Evolutionary conservation across 768 basidiomycete genomes (phyloP).

Genomic region (Clavulina sp.): DNA sequence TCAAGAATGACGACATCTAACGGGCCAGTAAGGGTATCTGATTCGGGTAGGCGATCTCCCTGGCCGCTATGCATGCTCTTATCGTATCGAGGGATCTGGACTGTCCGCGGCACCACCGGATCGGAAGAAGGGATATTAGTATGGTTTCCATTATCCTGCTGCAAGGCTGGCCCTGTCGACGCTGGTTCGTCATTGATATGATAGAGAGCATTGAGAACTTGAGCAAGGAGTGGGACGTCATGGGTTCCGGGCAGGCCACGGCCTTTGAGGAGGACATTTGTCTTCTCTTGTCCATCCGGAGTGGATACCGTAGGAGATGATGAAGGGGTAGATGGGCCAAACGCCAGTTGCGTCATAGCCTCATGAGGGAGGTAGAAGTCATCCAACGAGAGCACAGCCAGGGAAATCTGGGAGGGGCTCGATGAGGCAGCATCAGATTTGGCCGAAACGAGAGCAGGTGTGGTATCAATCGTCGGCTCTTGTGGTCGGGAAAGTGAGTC

Average conservation of each 20-base stretch:
- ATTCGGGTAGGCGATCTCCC: constrained; percentile 55
- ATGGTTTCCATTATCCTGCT: too few species aligned
- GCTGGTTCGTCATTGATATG: constrained; percentile 19
- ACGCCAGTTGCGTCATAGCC: constrained; percentile 23
- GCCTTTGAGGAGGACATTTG: constrained; percentile 54
- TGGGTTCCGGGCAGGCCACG: constrained; percentile 92
- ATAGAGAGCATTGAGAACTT: constrained; percentile 34
- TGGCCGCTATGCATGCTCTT: constrained; percentile 67
- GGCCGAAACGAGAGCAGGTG: too few species aligned
- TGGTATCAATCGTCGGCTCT: too few species aligned
- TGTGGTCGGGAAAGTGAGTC: constrained; percentile 11
- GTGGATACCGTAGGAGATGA: too few species aligned
- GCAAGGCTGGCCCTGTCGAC: too few species aligned
- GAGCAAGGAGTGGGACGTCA: constrained; percentile 48
- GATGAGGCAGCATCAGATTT: too few species aligned
- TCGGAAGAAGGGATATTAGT: neutral
- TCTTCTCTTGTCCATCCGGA: constrained; percentile 3
- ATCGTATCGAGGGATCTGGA: constrained; percentile 67
- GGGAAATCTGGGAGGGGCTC: constrained; percentile 31
- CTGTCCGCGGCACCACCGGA: constrained; percentile 9
- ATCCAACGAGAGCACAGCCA: constrained; percentile 58
- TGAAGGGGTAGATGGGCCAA: too few species aligned
- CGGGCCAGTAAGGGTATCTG: constrained; percentile 28
- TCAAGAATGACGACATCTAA: constrained; percentile 80
- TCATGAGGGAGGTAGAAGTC: constrained; percentile 72